Percentiles rank a stretch among this genome's conserved stretches.
Evolutionary conservation across 2,329 filamentous ascomycete species (phyloP).

Genomic region (Colletotrichum paranaense): DNA sequence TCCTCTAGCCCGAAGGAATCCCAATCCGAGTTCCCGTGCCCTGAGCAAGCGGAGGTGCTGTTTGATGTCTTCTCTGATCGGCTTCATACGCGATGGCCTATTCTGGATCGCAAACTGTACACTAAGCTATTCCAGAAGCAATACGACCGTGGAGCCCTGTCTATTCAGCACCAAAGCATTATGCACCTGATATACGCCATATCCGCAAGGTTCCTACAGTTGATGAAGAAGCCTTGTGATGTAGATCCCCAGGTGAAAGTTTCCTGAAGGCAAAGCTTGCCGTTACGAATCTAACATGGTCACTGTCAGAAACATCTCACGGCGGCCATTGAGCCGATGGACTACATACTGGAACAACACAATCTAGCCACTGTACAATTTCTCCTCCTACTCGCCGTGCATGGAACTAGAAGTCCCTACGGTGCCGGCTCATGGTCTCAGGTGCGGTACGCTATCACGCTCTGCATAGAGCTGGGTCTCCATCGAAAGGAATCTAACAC

Average conservation of each 20-base stretch:
- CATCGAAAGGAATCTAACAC: constrained; percentile 38
- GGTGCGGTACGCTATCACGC: constrained; percentile 44
- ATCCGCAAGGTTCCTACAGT: constrained; percentile 40
- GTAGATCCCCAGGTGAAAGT: constrained; percentile 40
- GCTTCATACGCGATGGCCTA: constrained; percentile 42
- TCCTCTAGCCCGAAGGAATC: constrained; percentile 28
- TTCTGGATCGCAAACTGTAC: constrained; percentile 40
- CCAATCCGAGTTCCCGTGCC: constrained; percentile 35
- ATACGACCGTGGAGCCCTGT: constrained; percentile 34
- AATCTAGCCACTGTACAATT: constrained; percentile 46
- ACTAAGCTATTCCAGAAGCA: constrained; percentile 37
- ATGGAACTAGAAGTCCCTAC: constrained; percentile 47
- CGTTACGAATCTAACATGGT: neutral
- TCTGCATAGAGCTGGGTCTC: constrained; percentile 46
- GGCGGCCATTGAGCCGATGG: constrained; percentile 45
- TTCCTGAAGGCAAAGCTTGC: accelerated
- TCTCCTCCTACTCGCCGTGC: constrained; percentile 46
- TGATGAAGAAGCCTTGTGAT: constrained; percentile 39
- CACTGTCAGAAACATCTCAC: constrained; percentile 39
- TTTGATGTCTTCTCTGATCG: constrained; percentile 42
- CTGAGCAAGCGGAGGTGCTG: constrained; percentile 35
- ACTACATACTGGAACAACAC: constrained; percentile 46
- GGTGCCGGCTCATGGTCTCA: constrained; percentile 49
- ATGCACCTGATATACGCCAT: constrained; percentile 43
- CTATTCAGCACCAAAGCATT: constrained; percentile 40